Percentiles rank a stretch among this genome's conserved stretches.
Evolutionary conservation across 441 rosid species (phyloP).

Genomic region (Eutrema salsugineum): DNA sequence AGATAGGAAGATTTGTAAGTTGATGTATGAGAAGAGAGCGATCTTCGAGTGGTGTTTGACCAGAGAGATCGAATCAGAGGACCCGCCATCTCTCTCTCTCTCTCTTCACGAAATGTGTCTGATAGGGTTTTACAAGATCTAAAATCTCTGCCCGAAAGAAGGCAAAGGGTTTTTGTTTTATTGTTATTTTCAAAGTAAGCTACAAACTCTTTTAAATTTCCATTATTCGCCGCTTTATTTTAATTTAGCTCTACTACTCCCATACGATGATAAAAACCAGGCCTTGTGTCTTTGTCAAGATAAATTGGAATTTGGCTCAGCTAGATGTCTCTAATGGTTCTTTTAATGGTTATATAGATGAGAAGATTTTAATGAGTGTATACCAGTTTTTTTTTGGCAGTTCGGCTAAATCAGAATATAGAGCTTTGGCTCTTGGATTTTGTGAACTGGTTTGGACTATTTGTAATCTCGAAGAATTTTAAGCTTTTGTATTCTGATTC

Average conservation of each 20-base stretch:
- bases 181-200: constrained; percentile 2
- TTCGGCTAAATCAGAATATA: background rate
- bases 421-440: background rate
- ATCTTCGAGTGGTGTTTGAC: constrained; percentile 47
- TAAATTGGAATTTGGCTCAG: too few relatives aligned
- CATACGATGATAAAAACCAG: too few relatives aligned
- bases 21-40: constrained; percentile 33
- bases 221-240: background rate
- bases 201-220: background rate
- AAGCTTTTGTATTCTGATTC: background rate
- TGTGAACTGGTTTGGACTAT: background rate
- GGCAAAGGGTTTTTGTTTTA: constrained; percentile 22
- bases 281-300: too few relatives aligned
- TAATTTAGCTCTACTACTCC: too few relatives aligned
- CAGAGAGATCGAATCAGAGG: constrained; percentile 68
- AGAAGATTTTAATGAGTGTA: too few relatives aligned
- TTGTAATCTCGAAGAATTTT: background rate
- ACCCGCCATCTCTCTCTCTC: constrained; percentile 46
- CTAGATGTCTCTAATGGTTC: too few relatives aligned
- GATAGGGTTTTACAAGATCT: constrained; percentile 33
- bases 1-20: background rate
- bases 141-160: background rate
- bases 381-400: background rate
- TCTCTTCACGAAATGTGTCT: background rate
- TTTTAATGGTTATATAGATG: too few relatives aligned